Conservation (phyloP, 148 eudicot species). For the Heliosperma pusillum region DNA sequence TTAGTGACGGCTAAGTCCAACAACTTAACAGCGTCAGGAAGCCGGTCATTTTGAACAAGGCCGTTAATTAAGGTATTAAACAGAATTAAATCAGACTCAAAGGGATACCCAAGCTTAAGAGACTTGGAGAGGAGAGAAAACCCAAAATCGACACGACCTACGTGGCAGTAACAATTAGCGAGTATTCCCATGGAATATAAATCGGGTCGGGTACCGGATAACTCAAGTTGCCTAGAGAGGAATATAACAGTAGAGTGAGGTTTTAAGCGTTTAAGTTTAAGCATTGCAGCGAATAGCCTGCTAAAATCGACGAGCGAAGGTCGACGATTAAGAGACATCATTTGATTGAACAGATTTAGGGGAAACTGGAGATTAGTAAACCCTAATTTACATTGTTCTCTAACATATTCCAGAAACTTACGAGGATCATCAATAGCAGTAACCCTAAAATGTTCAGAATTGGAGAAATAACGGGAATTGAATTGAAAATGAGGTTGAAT, state of each 20-base stretch:
- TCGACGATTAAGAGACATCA: not conserved
- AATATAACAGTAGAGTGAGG: slow-evolving; percentile 12
- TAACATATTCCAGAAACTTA: not conserved
- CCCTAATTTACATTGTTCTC: slow-evolving; percentile 17
- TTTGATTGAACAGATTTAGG: not conserved
- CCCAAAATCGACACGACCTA: no score
- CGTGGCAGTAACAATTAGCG: no score
- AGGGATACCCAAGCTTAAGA: slow-evolving; percentile 14
- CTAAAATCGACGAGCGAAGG: slow-evolving; percentile 8
- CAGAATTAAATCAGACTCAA: not conserved
- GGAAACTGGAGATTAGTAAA: slow-evolving; percentile 8
- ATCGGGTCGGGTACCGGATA: slow-evolving; percentile 1
- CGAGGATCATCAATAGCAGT: not conserved
- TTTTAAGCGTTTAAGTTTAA: slow-evolving; percentile 10
- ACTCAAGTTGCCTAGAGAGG: slow-evolving; percentile 1
- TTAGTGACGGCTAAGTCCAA: not conserved
- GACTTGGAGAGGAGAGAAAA: no score
- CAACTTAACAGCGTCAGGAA: not conserved
- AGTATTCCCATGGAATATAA: not conserved
- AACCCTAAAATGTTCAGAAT: no score
- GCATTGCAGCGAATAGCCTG: slow-evolving; percentile 9
- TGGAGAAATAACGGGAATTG: not conserved
- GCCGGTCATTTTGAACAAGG: not conserved
- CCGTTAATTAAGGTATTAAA: slow-evolving; percentile 19
- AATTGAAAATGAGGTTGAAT: not conserved